A percentile compares a stretch with the other conserved stretches of the same genome.
Evolutionary conservation across 1,284 basidiomycete species (phyloP).

Genomic region (Cryptococcus sp.): DNA sequence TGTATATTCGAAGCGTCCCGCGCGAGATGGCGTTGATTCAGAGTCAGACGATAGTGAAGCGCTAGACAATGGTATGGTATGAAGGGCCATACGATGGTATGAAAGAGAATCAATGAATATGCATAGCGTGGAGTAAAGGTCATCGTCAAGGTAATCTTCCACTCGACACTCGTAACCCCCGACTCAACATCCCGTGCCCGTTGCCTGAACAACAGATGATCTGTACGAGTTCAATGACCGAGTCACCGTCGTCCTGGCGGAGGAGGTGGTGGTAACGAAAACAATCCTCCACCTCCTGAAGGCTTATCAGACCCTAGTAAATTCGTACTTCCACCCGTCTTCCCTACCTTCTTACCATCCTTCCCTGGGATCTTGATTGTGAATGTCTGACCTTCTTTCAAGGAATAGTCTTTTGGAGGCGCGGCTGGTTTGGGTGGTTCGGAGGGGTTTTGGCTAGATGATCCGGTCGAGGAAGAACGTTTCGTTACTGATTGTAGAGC

Average conservation of each 20-base stretch:
- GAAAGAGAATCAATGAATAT: no score
- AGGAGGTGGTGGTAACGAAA: conserved; percentile 40
- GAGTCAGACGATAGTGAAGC: no score
- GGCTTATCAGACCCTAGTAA: conserved; percentile 2
- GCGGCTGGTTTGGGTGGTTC: conserved; percentile 55
- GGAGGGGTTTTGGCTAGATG: conserved; percentile 37
- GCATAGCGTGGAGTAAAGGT: no score
- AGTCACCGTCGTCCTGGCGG: conserved; percentile 33
- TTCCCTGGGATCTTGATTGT: conserved; percentile 79
- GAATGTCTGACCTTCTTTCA: conserved; percentile 96
- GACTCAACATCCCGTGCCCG: no score
- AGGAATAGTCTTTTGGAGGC: conserved; percentile 87
- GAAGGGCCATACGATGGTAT: no score
- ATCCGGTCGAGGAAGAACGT: conserved; percentile 48
- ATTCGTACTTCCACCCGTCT: conserved; percentile 5
- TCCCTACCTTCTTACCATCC: conserved; percentile 27
- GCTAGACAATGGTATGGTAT: no score
- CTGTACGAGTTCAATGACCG: no score
- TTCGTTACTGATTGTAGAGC: conserved; percentile 94
- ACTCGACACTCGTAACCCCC: no score
- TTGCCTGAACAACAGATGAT: no score
- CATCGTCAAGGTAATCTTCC: no score
- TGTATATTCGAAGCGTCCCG: no score
- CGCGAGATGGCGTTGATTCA: no score
- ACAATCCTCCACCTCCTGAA: conserved; percentile 23